A percentile compares a stretch with the other conserved stretches of the same genome.
Evolutionary conservation across 2,329 filamentous ascomycete species (phyloP).

Genomic region (Tolypocladium tropicale): DNA sequence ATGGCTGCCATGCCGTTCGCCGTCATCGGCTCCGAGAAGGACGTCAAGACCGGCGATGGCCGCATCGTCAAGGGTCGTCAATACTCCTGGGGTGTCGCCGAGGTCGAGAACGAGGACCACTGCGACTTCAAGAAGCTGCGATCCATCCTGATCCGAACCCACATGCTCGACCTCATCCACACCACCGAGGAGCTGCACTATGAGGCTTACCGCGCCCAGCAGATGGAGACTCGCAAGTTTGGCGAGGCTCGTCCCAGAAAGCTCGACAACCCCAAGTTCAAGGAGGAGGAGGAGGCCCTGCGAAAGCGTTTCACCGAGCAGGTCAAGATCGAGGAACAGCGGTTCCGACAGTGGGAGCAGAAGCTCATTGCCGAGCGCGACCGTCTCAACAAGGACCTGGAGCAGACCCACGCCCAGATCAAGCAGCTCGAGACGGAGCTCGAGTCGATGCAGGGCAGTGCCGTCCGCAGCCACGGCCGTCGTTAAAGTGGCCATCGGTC

Average conservation of each 20-base stretch:
- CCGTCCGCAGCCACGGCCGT: slow-evolving; percentile 84
- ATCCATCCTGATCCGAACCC: slow-evolving; percentile 95
- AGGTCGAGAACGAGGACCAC: slow-evolving; percentile 99
- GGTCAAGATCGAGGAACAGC: slow-evolving; percentile 99
- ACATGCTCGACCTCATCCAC: slow-evolving; percentile 99
- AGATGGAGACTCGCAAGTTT: slow-evolving; percentile 99
- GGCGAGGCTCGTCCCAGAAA: slow-evolving; percentile 95
- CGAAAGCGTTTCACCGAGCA: slow-evolving; percentile 99
- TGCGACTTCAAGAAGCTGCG: slow-evolving; percentile 99
- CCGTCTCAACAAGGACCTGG: slow-evolving; percentile 98
- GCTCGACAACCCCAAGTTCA: slow-evolving; percentile 99
- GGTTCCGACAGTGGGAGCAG: slow-evolving; percentile 99
- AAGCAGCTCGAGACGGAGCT: slow-evolving; percentile 88
- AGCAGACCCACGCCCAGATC: slow-evolving; percentile 91
- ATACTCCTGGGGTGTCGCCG: slow-evolving; percentile 98
- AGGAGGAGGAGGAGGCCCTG: slow-evolving; percentile 97
- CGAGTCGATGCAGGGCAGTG: slow-evolving; percentile 83
- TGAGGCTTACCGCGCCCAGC: slow-evolving; percentile 96
- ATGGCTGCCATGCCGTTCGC: slow-evolving; percentile 98
- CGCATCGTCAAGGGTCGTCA: slow-evolving; percentile 98
- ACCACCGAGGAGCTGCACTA: slow-evolving; percentile 99
- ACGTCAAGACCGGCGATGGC: slow-evolving; percentile 91
- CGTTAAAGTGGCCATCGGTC: slow-evolving; percentile 59
- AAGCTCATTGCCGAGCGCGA: slow-evolving; percentile 98
- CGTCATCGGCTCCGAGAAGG: slow-evolving; percentile 98